Conservation (phyloP, 345 rosid genomes). For the Corchorus olitorius region DNA sequence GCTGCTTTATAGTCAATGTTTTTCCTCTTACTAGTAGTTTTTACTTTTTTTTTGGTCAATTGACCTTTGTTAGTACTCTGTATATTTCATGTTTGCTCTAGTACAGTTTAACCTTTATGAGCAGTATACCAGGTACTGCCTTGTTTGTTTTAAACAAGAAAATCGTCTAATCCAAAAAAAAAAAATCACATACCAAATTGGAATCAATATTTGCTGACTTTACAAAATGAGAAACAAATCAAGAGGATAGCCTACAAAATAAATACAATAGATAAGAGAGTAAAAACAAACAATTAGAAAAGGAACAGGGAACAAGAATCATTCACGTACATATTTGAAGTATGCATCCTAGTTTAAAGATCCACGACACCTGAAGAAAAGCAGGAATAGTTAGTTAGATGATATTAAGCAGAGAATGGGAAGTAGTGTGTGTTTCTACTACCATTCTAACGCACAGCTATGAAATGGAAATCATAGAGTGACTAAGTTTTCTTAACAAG, state of each 20-base stretch:
- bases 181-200: conserved; percentile 8
- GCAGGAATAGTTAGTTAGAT: conserved; percentile 15
- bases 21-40: not conserved
- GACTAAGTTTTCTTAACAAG: conserved; percentile 10
- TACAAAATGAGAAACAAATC: conserved; percentile 11
- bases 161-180: not conserved
- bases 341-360: conserved; percentile 64
- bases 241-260: conserved; percentile 20
- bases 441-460: not conserved
- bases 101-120: conserved; percentile 3
- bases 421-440: not conserved
- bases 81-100: not conserved
- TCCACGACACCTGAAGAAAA: conserved; percentile 80
- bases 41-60: not conserved
- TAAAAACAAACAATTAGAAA: not conserved
- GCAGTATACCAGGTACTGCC: not conserved
- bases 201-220: not conserved
- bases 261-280: conserved; percentile 13
- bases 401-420: not conserved
- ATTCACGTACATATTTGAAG: conserved; percentile 27
- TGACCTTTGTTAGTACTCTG: not conserved
- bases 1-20: not conserved
- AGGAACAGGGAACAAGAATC: conserved; percentile 5
- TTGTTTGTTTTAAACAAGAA: not conserved
- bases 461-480: not conserved